phyloP scores from a whole-genome alignment of 768 basidiomycete species.

The Suillus decipiens region DNA sequence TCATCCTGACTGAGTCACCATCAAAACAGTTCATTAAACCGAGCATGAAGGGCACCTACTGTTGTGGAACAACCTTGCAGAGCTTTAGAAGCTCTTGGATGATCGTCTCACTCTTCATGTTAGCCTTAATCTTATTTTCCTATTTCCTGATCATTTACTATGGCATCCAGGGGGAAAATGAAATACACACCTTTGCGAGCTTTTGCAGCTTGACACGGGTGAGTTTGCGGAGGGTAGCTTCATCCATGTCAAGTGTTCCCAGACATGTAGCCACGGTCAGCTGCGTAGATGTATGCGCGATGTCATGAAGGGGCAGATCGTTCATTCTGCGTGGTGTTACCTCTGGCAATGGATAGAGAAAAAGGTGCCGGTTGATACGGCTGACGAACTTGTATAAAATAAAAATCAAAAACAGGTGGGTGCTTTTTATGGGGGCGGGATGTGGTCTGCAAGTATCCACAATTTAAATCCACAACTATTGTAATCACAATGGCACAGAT shows the following conservation, averaged over 20 bases:
- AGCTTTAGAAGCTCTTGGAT: slow-evolving; percentile 23
- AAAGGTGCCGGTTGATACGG: neutral
- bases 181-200: slow-evolving; percentile 23
- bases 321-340: neutral
- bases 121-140: slow-evolving; percentile 26
- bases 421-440: neutral
- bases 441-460: neutral
- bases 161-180: neutral
- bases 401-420: neutral
- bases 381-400: neutral
- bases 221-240: slow-evolving; percentile 25
- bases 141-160: slow-evolving; percentile 4
- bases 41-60: slow-evolving; percentile 9
- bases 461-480: neutral
- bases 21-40: slow-evolving; percentile 12
- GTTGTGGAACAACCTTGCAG: neutral
- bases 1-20: slow-evolving; percentile 16
- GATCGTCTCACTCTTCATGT: slow-evolving; percentile 29
- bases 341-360: neutral
- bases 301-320: neutral
- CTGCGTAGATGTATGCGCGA: neutral
- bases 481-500: neutral
- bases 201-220: slow-evolving; percentile 28
- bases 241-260: slow-evolving; percentile 10
- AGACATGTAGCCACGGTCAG: neutral